phyloP scores from a whole-genome alignment of 305 asterid genomes.

The Fraxinus platypoda region DNA sequence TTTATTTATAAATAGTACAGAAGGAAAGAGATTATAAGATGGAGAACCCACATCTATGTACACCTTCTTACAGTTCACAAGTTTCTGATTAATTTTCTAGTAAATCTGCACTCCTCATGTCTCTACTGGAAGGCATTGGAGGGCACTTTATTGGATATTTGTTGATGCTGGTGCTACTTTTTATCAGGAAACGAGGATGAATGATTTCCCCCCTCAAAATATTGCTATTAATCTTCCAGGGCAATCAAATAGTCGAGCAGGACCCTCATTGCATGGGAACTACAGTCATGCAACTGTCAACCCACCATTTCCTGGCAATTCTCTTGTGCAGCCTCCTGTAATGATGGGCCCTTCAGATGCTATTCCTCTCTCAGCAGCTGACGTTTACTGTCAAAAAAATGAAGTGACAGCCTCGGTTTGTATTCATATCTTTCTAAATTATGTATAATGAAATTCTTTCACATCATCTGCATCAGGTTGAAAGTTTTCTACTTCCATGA shows the following conservation, averaged over 20 bases:
- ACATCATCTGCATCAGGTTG: background rate
- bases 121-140: background rate
- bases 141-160: slow-evolving; percentile 14
- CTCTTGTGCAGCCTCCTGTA: slow-evolving; percentile 53
- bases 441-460: background rate
- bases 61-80: background rate
- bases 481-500: background rate
- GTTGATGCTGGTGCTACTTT: slow-evolving; percentile 21
- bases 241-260: slow-evolving; percentile 44
- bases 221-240: slow-evolving; percentile 52
- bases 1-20: background rate
- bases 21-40: background rate
- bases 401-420: slow-evolving; percentile 94
- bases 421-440: slow-evolving; percentile 7
- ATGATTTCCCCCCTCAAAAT: slow-evolving; percentile 60
- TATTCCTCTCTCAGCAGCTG: slow-evolving; percentile 61
- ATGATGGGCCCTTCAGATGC: slow-evolving; percentile 72
- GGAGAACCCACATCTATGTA: background rate
- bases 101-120: background rate
- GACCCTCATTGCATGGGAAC: slow-evolving; percentile 60
- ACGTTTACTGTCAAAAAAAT: slow-evolving; percentile 76
- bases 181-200: slow-evolving; percentile 67
- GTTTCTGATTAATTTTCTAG: background rate
- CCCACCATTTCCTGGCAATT: slow-evolving; percentile 56
- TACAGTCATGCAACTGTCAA: slow-evolving; percentile 57